Evolutionary conservation across 2,329 filamentous ascomycete species (phyloP).

Genomic region (Nigrograna mackinnonii): DNA sequence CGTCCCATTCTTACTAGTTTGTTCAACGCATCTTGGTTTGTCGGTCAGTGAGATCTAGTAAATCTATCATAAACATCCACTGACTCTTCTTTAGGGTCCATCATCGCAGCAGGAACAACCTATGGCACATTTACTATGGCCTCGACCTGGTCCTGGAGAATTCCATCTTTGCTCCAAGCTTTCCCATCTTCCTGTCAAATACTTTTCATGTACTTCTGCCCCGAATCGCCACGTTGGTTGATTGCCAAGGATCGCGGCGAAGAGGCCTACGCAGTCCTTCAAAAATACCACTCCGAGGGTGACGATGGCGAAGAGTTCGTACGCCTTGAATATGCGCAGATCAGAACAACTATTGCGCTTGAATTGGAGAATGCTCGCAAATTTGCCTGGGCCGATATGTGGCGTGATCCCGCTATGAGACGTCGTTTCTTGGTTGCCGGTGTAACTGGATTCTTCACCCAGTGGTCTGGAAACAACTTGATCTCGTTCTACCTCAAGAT

Average conservation of each 20-base stretch:
- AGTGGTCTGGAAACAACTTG: constrained; percentile 44
- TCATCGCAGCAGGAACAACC: constrained; percentile 53
- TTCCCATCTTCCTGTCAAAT: constrained; percentile 52
- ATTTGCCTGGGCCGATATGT: constrained; percentile 56
- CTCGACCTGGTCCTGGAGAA: constrained; percentile 52
- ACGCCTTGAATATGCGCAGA: constrained; percentile 63
- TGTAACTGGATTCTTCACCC: constrained; percentile 43
- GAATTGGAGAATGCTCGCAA: constrained; percentile 58
- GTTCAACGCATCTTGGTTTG: constrained; percentile 64
- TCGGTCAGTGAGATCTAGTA: constrained; percentile 38
- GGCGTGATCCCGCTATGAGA: constrained; percentile 51
- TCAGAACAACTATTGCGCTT: constrained; percentile 59
- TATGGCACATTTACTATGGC: constrained; percentile 52
- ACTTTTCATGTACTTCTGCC: constrained; percentile 39
- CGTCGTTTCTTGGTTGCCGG: constrained; percentile 34
- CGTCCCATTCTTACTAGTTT: constrained; percentile 62
- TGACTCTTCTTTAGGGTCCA: constrained; percentile 24
- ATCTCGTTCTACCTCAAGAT: constrained; percentile 39
- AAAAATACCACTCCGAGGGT: constrained; percentile 50
- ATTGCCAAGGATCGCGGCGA: constrained; percentile 46
- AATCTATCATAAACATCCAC: neutral
- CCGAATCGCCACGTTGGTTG: constrained; percentile 48
- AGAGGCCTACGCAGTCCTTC: constrained; percentile 37
- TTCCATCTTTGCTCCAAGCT: constrained; percentile 55
- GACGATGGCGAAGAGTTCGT: constrained; percentile 50